Evolutionary conservation across 163 green algal genomes (phyloP).

Genomic region (Scenedesmus sp.): DNA sequence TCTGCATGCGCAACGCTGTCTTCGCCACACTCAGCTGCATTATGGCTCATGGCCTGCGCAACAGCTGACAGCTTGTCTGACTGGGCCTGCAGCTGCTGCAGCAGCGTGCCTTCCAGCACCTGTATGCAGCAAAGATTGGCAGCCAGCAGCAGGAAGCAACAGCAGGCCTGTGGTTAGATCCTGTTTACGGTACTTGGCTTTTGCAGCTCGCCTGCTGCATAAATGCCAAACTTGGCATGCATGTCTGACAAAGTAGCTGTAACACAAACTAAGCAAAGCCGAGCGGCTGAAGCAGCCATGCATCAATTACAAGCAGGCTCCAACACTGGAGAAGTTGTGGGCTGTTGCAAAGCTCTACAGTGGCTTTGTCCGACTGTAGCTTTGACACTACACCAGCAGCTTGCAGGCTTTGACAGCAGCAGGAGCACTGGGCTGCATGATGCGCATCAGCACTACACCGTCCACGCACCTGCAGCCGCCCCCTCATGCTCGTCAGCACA

Average conservation of each 20-base stretch:
- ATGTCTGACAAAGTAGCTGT: too few relatives aligned
- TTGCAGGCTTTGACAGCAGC: neutral
- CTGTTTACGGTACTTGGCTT: neutral
- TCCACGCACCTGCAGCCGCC: constrained; percentile 32
- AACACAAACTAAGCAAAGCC: too few relatives aligned
- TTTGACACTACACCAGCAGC: neutral
- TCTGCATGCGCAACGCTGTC: neutral
- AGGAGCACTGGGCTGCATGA: too few relatives aligned
- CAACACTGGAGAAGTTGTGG: too few relatives aligned
- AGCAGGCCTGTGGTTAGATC: neutral
- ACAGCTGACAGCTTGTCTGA: constrained; percentile 17
- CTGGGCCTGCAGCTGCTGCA: constrained; percentile 44
- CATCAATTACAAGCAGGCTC: too few relatives aligned
- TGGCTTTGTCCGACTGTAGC: neutral
- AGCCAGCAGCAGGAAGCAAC: neutral
- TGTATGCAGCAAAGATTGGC: neutral
- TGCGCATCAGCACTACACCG: too few relatives aligned
- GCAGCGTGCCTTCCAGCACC: constrained; percentile 27
- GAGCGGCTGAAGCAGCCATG: too few relatives aligned
- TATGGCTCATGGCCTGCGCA: neutral
- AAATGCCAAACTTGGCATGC: too few relatives aligned
- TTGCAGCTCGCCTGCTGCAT: neutral
- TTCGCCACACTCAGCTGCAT: neutral
- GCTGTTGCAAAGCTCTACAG: too few relatives aligned
- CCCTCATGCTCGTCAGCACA: constrained; percentile 12